Base-by-base conservation (phyloP, 192 early-diverging fungal species). In the Mortierella antarctica region DNA sequence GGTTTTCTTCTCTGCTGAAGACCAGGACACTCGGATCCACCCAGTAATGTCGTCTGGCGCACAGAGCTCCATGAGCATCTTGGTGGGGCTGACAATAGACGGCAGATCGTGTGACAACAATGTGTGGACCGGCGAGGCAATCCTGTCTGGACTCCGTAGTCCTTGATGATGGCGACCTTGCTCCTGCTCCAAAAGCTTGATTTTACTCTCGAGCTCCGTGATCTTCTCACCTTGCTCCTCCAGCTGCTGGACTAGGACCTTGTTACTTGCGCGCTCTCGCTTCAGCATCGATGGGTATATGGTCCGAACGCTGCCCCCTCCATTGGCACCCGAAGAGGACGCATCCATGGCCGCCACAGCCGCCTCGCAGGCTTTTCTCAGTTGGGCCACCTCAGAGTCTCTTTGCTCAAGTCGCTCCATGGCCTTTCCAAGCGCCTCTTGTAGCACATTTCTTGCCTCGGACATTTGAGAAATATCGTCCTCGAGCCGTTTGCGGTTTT, bases 211-310 rank as follows among this genome's bases (percentile, higher is more conserved):
- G 6, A 80, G 51, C 18, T 80, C 77, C 0, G 77, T 72, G 12
- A 80, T 80, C 65, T 80, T 80, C 59, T 80, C 77, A n/a, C 77
- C 70, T 39, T 80, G 77, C 54, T 80, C 77, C 23, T 80, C 77
- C 20, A 80, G 21, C 31, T 80, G 77, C 40, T 80, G 77, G 14
- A 72, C 47, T 14, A 80, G 60, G 20, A 80, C 70, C 49, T 80
- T 80, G 70, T 80, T 80, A 20, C 77, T 80, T 7, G 77, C 77
- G 4, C 77, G 51, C 62, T 80, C 77, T 6, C 77, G 77, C 31
- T 72, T 80, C 31, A 80, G 44, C 77, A 80, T 72, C 6, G 77
- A 80, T 6, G 77, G 77, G 41, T 80, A 80, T 9, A 80, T 80
- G 14, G 77, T 80, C 0, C 65, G 56, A 13, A 80, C 70, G 39